Evolutionary conservation across 2,329 filamentous ascomycete genomes (phyloP), one percentile per base, ranked within the genome.

Genomic region (Mariannaea sp.): DNA sequence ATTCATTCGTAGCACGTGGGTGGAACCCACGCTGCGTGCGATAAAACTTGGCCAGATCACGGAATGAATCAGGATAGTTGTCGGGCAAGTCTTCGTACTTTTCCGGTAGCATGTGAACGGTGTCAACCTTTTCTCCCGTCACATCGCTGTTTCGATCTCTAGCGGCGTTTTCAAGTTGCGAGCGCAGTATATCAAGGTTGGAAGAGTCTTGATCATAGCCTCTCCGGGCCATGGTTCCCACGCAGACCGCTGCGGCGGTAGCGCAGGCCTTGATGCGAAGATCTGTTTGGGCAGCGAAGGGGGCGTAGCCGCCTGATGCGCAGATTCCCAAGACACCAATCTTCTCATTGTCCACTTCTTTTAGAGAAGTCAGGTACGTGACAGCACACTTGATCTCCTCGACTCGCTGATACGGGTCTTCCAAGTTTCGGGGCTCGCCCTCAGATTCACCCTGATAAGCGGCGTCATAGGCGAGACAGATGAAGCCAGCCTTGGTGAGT

Each of bases 351-450:
- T 75, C 66, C 12, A 42, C 55, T 2, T 60, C 48, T 2, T 64
- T 62, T 6, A 50, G 60, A 5, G 39, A 41, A 9, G 56, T 32
- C 2, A 75, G 58, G 49, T 68, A 76, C 9, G 65, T 69, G 9
- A 73, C 71, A 8, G 68, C 73, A 32, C 57, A 53, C 36, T 66
- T 68, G 49, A 69, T 61, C 42, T 76, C 74, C 39, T 72, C 68
- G 10, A 68, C 69, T 13, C 74, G 72, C 52, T 75, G 71, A 46
- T 71, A 68, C 67, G 73, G 72, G 45, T 75, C 68, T 59, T 75
- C 74, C 4, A 75, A 66, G 29, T 61, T 44, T 74, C 74, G 36
- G 69, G 16, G 65, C 33, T 64, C 38, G 5, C 73, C 73, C 3
- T 52, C 65, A 12, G 53, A 64, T 36, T 70, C 69, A n/a, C 74